Evolutionary conservation across 495 filamentous ascomycete species (phyloP), one percentile per base, ranked within the genome.

Genomic region (Staphylotrichum longicolle): DNA sequence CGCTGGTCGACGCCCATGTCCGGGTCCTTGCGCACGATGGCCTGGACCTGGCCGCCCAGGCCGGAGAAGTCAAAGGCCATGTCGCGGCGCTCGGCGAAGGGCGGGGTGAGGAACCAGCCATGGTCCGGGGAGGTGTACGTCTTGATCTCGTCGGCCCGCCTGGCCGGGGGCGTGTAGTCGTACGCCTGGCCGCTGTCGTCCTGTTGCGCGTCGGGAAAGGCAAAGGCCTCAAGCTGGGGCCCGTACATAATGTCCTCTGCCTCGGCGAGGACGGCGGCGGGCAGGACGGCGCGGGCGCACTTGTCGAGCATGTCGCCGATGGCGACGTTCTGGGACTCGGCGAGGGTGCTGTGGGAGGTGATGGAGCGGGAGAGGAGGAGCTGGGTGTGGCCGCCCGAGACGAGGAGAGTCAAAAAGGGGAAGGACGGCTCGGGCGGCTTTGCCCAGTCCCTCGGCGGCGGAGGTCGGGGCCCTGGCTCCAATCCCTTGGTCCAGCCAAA

Each of bases 361-460:
- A 94, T 70, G 3, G 78, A 78, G 20, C 72, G 72, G 11, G 91
- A 94, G 54, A 88, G 84, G 3, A 96, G 80, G 4, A 98, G 83
- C 60, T 94, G 85, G 9, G 92, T 91, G 78, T 98, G 94, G 4
- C 94, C 94, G 15, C 94, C 94, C 0, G 91, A 96, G 47, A 91
- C 90, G n/a, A 98, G 84, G 20, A 97, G 79, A 0, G 89, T 91
- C 47, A 96, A 78, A 73, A 95, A 97, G 34, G 94, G 93, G 68
- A 94, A 95, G 7, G 71, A 56, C 7, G 84, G 72, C 72, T 77
- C 4, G 10, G 10, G n/a, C 12, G 6, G 44, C 15, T 15, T 41
- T 61, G 30, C 7, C 20, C 20, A 27, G 20, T 27, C 20, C 20
- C 20, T 27, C 20, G 20, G 20, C 20, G 20, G 20, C 20, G 20